Evolutionary conservation across 2,329 filamentous ascomycete genomes (phyloP).

Genomic region (Alternaria sp.): DNA sequence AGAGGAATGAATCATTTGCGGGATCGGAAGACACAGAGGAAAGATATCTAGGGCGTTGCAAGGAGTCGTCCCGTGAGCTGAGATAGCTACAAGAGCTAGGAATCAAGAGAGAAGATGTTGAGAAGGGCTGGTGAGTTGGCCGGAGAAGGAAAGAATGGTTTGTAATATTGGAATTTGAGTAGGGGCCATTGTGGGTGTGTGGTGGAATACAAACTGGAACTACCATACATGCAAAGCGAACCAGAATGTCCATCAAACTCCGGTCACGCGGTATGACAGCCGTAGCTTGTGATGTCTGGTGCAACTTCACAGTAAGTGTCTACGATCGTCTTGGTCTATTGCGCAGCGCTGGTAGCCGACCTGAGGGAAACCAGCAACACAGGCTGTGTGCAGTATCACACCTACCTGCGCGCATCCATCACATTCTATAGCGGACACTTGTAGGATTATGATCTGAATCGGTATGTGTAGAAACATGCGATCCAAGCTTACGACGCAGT

Average conservation of each 20-base stretch:
- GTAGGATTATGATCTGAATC: background rate
- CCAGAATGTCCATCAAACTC: background rate
- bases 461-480: background rate
- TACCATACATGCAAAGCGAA: constrained; percentile 2
- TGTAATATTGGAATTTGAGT: constrained; percentile 4
- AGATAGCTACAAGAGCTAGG: constrained; percentile 3
- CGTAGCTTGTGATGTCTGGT: constrained; percentile 6
- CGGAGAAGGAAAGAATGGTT: background rate
- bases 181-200: constrained; percentile 1
- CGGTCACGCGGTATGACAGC: constrained; percentile 4
- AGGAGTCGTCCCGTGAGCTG: background rate
- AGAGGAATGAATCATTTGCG: background rate
- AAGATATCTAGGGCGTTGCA: background rate
- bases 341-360: background rate
- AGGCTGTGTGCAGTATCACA: background rate
- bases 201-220: background rate
- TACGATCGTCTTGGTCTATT: background rate
- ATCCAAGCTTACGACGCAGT: background rate
- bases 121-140: too few relatives aligned
- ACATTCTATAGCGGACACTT: background rate
- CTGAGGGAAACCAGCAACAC: background rate
- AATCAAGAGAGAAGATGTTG: background rate
- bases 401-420: background rate
- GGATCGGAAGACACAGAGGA: background rate
- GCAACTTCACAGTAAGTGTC: background rate